Percentiles rank a stretch among this genome's conserved stretches.
Evolutionary conservation across 106 monocot species (phyloP).

Genomic region (Acorus calamus): DNA sequence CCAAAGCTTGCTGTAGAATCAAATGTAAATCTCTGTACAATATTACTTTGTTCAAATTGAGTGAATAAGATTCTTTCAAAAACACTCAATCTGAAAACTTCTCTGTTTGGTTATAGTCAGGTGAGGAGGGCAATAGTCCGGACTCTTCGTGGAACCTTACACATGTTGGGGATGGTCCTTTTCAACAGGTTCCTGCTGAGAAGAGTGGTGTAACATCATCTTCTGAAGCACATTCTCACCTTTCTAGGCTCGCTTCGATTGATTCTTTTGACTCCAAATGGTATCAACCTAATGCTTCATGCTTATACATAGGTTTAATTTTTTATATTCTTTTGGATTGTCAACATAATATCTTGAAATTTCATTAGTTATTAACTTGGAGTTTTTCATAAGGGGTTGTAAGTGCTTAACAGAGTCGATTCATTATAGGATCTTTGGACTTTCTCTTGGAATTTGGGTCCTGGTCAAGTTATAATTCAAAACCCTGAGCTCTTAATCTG

Average conservation of each 20-base stretch:
- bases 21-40: slow-evolving; percentile 27
- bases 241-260: slow-evolving; percentile 66
- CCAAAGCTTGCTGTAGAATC: slow-evolving; percentile 58
- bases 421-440: no score
- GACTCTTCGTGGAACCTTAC: slow-evolving; percentile 40
- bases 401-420: no score
- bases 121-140: slow-evolving; percentile 34
- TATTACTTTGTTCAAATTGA: not conserved
- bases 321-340: not conserved
- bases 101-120: slow-evolving; percentile 29
- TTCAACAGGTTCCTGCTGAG: slow-evolving; percentile 20
- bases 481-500: no score
- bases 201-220: slow-evolving; percentile 31
- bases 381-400: no score
- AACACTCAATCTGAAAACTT: no score
- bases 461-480: no score
- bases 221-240: slow-evolving; percentile 39
- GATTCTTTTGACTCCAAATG: slow-evolving; percentile 97
- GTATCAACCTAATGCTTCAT: slow-evolving; percentile 15
- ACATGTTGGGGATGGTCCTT: slow-evolving; percentile 35
- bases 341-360: no score
- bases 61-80: no score
- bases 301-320: not conserved
- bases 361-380: no score
- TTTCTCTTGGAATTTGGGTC: no score